Conservation (phyloP, 257 asterid species). For the Leonotis leonurus region DNA sequence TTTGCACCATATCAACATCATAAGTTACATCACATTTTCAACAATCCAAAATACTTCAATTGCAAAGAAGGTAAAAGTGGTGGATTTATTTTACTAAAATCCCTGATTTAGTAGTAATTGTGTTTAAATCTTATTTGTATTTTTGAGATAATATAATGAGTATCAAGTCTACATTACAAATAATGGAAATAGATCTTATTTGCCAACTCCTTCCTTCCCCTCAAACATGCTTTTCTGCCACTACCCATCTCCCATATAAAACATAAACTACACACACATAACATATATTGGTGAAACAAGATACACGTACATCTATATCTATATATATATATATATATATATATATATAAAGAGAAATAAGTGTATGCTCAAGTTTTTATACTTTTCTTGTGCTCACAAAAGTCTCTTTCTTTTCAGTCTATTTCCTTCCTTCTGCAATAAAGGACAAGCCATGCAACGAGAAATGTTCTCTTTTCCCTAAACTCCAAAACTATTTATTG, state of each 20-base stretch:
- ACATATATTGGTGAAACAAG: not conserved
- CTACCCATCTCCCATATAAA: not conserved
- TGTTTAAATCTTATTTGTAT: too few relatives aligned
- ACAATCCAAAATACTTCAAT: too few relatives aligned
- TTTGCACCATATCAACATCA: too few relatives aligned
- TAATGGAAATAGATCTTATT: too few relatives aligned
- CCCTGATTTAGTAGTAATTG: too few relatives aligned
- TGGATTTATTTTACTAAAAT: too few relatives aligned
- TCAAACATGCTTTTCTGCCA: slow-evolving; percentile 1
- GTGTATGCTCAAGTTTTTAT: slow-evolving; percentile 4
- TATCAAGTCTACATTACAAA: too few relatives aligned
- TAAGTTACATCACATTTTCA: too few relatives aligned
- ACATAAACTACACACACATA: not conserved
- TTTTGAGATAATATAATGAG: too few relatives aligned
- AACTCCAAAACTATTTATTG: slow-evolving; percentile 1
- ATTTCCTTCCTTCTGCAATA: slow-evolving; percentile 3
- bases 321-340: not conserved
- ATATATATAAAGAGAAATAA: not conserved
- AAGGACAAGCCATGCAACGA: slow-evolving; percentile 27
- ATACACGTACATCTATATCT: not conserved
- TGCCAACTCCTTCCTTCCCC: slow-evolving; percentile 21
- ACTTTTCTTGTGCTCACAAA: slow-evolving; percentile 29
- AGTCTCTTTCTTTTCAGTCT: slow-evolving; percentile 12
- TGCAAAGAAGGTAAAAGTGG: too few relatives aligned
- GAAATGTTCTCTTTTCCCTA: not conserved